phyloP scores from a whole-genome alignment of 75 land plant genomes.

The Pinus taeda region DNA sequence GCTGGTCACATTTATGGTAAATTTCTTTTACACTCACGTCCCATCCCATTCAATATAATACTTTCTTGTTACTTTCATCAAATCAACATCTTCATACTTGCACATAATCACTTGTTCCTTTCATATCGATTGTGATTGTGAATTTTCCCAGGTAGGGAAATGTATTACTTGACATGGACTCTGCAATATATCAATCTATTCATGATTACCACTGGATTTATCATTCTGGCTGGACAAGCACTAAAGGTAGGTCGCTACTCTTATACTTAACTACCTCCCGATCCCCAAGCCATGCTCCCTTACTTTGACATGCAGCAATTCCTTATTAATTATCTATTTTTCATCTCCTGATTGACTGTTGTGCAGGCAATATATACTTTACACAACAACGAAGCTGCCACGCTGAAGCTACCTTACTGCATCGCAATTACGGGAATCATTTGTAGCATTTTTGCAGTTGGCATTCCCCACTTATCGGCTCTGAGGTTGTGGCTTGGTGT shows the following conservation, averaged over 20 bases:
- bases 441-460: neutral
- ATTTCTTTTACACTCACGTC: no score
- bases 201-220: constrained; percentile 60
- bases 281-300: no score
- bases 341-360: no score
- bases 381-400: neutral
- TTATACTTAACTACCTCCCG: no score
- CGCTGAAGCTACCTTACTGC: neutral
- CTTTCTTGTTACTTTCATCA: no score
- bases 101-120: no score
- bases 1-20: constrained; percentile 76
- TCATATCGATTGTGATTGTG: no score
- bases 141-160: constrained; percentile 40
- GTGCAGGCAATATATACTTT: neutral
- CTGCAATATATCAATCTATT: constrained; percentile 67
- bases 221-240: neutral
- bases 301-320: no score
- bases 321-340: no score
- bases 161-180: constrained; percentile 45
- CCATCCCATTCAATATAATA: no score
- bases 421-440: neutral
- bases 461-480: neutral
- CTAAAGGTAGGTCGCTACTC: no score
- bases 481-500: neutral
- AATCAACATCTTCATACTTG: no score